A percentile compares a stretch with the other conserved stretches of the same genome.
phyloP scores from a whole-genome alignment of 1,284 basidiomycete species.

The Cutaneotrichosporon cavernicola region DNA sequence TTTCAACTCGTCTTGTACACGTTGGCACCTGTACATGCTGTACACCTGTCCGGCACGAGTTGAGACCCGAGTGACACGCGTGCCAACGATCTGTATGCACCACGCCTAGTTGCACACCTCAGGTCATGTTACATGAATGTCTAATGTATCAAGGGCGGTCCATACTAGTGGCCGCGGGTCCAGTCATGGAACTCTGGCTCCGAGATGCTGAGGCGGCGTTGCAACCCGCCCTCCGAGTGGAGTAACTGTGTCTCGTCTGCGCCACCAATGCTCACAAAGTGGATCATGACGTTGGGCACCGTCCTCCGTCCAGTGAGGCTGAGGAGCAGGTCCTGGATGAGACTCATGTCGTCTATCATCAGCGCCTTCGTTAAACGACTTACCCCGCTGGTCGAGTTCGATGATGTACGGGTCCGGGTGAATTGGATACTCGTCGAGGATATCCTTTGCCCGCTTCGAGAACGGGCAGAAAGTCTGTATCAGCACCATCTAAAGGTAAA shows the following conservation, averaged over 20 bases:
- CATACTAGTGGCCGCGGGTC: background rate
- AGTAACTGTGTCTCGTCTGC: constrained; percentile 50
- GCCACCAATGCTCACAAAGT: constrained; percentile 49
- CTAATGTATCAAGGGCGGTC: background rate
- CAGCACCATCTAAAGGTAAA: background rate
- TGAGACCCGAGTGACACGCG: no score
- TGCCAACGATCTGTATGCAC: no score
- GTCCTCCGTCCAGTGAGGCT: constrained; percentile 49
- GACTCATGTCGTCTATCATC: constrained; percentile 41
- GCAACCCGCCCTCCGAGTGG: constrained; percentile 48
- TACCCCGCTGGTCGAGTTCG: constrained; percentile 53
- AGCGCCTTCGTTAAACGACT: constrained; percentile 20
- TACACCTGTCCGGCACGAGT: background rate
- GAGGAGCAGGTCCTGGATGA: constrained; percentile 45
- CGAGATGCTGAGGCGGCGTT: constrained; percentile 5
- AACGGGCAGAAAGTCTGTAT: constrained; percentile 51
- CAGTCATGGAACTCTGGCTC: background rate
- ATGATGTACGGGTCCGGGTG: constrained; percentile 45
- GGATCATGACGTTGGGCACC: constrained; percentile 53
- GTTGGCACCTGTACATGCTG: no score
- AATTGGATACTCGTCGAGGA: constrained; percentile 43
- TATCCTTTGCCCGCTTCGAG: constrained; percentile 48
- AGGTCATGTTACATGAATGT: background rate
- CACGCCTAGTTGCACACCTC: background rate
- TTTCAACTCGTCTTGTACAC: background rate